These are phyloP conservation scores for Camelina laxa DNA, from an alignment of 345 rosid genomes.

Conservation along the genomic window DNA sequence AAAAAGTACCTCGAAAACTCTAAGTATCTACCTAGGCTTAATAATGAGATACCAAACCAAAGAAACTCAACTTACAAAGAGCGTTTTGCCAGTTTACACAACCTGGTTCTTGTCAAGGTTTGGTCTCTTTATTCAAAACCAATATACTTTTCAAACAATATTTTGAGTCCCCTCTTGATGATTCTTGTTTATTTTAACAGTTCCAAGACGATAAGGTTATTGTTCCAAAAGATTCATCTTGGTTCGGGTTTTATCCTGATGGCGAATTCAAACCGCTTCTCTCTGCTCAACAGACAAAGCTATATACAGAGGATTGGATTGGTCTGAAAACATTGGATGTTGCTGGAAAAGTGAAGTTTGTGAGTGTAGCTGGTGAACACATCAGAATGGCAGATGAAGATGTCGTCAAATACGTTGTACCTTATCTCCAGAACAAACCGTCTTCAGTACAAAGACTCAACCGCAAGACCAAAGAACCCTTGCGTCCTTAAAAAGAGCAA, in stretches of 20 bases:
- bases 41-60: slow-evolving; percentile 62
- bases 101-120: slow-evolving; percentile 88
- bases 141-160: background rate
- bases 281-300: slow-evolving; percentile 58
- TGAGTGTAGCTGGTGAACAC: slow-evolving; percentile 65
- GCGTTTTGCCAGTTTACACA: slow-evolving; percentile 74
- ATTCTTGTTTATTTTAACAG: slow-evolving; percentile 49
- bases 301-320: slow-evolving; percentile 76
- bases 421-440: slow-evolving; percentile 57
- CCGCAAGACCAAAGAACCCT: slow-evolving; percentile 26
- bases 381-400: slow-evolving; percentile 53
- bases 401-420: slow-evolving; percentile 60
- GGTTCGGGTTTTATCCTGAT: slow-evolving; percentile 86
- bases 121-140: background rate
- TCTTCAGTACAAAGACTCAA: slow-evolving; percentile 24
- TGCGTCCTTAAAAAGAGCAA: slow-evolving; percentile 23
- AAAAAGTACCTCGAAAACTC: slow-evolving; percentile 46
- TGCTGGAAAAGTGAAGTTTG: slow-evolving; percentile 72
- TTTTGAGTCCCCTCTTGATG: background rate
- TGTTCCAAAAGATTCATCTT: slow-evolving; percentile 83
- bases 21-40: slow-evolving; percentile 81
- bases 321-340: slow-evolving; percentile 68
- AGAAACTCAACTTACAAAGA: slow-evolving; percentile 55
- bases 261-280: slow-evolving; percentile 64
- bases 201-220: slow-evolving; percentile 69